Evolutionary conservation across 129 eudicot species (phyloP).

Genomic region (Solidago caesia): DNA sequence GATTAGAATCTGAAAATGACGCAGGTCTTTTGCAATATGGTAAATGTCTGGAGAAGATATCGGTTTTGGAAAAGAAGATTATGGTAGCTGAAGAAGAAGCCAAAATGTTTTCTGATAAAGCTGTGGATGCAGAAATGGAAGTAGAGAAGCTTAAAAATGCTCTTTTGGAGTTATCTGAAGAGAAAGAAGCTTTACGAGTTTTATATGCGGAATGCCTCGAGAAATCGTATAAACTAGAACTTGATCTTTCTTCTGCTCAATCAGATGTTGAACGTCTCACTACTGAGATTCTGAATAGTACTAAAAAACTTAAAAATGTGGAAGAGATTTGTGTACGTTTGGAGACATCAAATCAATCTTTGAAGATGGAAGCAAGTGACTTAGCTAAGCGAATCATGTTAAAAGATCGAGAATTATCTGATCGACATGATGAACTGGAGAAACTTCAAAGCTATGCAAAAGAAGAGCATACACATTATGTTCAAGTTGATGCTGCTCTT

Average conservation of each 20-base stretch:
- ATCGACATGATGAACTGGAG: conserved; percentile 66
- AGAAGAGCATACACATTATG: conserved; percentile 55
- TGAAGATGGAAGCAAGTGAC: conserved; percentile 66
- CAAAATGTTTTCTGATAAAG: conserved; percentile 38
- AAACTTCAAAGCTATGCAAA: conserved; percentile 50
- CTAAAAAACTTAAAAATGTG: conserved; percentile 49
- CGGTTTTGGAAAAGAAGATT: conserved; percentile 54
- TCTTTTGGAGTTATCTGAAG: conserved; percentile 50
- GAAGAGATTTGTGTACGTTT: conserved; percentile 59
- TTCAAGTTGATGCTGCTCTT: conserved; percentile 68
- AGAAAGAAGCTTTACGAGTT: conserved; percentile 57
- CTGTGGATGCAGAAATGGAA: conserved; percentile 62
- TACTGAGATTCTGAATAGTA: conserved; percentile 40
- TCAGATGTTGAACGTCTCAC: conserved; percentile 61
- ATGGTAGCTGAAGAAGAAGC: conserved; percentile 43
- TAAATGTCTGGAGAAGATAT: conserved; percentile 56
- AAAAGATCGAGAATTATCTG: conserved; percentile 66
- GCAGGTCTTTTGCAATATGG: conserved; percentile 50
- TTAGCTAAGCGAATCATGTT: conserved; percentile 54
- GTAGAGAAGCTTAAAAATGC: conserved; percentile 45
- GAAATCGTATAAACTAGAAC: conserved; percentile 59
- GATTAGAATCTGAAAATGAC: conserved; percentile 66
- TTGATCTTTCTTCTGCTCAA: conserved; percentile 48
- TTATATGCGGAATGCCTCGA: conserved; percentile 63
- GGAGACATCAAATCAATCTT: conserved; percentile 60